Conservation (phyloP, 2,329 filamentous ascomycete genomes). For the Neonectria ditissima region DNA sequence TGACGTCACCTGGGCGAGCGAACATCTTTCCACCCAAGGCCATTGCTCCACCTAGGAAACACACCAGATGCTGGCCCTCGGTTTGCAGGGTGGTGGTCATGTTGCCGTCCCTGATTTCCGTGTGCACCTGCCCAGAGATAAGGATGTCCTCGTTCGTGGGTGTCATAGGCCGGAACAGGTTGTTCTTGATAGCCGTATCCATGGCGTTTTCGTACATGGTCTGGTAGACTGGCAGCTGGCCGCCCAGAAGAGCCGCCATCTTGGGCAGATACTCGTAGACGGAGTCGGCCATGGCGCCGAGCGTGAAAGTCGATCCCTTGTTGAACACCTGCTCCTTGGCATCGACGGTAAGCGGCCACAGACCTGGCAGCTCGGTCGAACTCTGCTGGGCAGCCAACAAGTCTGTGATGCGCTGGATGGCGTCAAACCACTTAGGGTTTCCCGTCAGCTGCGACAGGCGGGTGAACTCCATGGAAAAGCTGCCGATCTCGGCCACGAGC, state of each 20-base stretch:
- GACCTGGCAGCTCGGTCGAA: constrained; percentile 74
- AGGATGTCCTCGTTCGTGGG: constrained; percentile 66
- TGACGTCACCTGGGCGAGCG: constrained; percentile 54
- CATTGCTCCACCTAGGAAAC: constrained; percentile 64
- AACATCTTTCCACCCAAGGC: constrained; percentile 62
- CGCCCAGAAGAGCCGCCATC: constrained; percentile 77
- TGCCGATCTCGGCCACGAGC: constrained; percentile 66
- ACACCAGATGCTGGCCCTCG: constrained; percentile 59
- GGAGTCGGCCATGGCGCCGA: constrained; percentile 63
- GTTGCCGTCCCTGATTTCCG: constrained; percentile 33
- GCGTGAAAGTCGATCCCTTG: constrained; percentile 54
- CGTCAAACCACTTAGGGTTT: constrained; percentile 80
- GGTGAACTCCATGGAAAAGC: constrained; percentile 79
- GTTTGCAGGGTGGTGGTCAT: constrained; percentile 46
- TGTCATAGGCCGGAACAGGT: constrained; percentile 73
- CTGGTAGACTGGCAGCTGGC: constrained; percentile 65
- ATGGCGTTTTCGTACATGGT: constrained; percentile 68
- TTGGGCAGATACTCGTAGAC: constrained; percentile 91
- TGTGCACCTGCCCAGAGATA: constrained; percentile 58
- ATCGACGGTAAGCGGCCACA: constrained; percentile 70
- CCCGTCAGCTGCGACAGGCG: constrained; percentile 79
- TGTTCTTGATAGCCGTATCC: constrained; percentile 65
- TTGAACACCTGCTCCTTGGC: constrained; percentile 41
- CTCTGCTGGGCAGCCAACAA: constrained; percentile 74
- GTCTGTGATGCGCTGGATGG: constrained; percentile 75